Evolutionary conservation across 768 basidiomycete genomes (phyloP).

Genomic region (Megacollybia marginata): DNA sequence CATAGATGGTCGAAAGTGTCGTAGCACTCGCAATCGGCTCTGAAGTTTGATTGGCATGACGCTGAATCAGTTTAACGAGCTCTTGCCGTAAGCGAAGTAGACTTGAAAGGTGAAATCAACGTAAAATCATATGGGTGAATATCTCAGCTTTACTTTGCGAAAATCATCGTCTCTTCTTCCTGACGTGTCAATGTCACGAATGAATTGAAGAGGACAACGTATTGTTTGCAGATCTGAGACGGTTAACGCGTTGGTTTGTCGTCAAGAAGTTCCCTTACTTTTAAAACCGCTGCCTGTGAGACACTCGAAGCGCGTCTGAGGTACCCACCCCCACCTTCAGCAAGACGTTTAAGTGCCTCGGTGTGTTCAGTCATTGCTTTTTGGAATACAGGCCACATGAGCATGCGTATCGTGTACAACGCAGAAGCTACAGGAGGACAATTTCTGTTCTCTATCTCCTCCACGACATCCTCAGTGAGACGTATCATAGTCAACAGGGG

Average conservation of each 20-base stretch:
- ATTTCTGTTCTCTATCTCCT: slow-evolving; percentile 68
- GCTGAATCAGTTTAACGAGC: slow-evolving; percentile 63
- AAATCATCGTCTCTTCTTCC: slow-evolving; percentile 94
- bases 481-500: slow-evolving; percentile 89
- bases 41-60: slow-evolving; percentile 62
- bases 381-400: slow-evolving; percentile 93
- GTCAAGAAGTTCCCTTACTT: slow-evolving; percentile 32
- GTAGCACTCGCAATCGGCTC: slow-evolving; percentile 58
- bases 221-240: slow-evolving; percentile 62
- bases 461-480: slow-evolving; percentile 73
- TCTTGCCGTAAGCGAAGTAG: slow-evolving; percentile 81
- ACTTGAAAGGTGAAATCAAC: slow-evolving; percentile 31
- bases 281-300: slow-evolving; percentile 61
- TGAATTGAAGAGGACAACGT: slow-evolving; percentile 74
- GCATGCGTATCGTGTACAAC: slow-evolving; percentile 71
- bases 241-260: slow-evolving; percentile 5
- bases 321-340: slow-evolving; percentile 64
- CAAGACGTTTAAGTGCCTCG: slow-evolving; percentile 75
- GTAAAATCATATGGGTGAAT: background rate
- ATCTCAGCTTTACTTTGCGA: slow-evolving; percentile 63
- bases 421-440: slow-evolving; percentile 79
- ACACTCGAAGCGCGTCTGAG: slow-evolving; percentile 54
- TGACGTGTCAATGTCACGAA: slow-evolving; percentile 76
- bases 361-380: slow-evolving; percentile 80
- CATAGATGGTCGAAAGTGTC: slow-evolving; percentile 68